phyloP scores from a whole-genome alignment of 2,329 filamentous ascomycete genomes.

The Leptographium radiaticola region DNA sequence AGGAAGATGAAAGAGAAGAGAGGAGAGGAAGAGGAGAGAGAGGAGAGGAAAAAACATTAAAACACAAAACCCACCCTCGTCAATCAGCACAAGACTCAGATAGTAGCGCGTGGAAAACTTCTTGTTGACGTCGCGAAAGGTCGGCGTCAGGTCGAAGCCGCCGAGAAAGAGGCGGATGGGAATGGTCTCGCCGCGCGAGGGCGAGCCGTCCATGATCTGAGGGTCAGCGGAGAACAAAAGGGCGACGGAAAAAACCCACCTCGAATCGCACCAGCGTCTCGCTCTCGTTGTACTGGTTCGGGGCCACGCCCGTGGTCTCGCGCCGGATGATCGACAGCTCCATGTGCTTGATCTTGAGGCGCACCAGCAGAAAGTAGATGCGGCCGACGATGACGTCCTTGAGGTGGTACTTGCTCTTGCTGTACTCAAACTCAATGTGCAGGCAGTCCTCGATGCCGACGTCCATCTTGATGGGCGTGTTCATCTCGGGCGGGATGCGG shows the following conservation, averaged over 20 bases:
- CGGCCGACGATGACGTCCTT: slow-evolving; percentile 98
- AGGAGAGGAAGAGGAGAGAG: slow-evolving; percentile 2
- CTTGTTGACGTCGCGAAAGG: slow-evolving; percentile 99
- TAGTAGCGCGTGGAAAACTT: slow-evolving; percentile 99
- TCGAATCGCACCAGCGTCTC: slow-evolving; percentile 96
- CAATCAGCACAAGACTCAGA: slow-evolving; percentile 86
- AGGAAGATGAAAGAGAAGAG: neutral
- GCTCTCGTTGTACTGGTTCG: slow-evolving; percentile 99
- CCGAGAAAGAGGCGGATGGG: slow-evolving; percentile 94
- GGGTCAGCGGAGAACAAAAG: neutral
- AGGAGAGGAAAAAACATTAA: neutral
- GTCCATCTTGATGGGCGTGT: slow-evolving; percentile 99
- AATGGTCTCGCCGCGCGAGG: slow-evolving; percentile 85
- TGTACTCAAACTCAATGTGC: slow-evolving; percentile 99
- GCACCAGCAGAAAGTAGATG: slow-evolving; percentile 95
- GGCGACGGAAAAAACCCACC: slow-evolving; percentile 27
- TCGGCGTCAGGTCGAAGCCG: slow-evolving; percentile 93
- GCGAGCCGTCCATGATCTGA: slow-evolving; percentile 98
- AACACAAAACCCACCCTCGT: slow-evolving; percentile 54
- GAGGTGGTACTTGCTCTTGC: slow-evolving; percentile 96
- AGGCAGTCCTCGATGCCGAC: slow-evolving; percentile 98
- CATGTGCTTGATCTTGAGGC: slow-evolving; percentile 99
- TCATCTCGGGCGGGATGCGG: slow-evolving; percentile 94
- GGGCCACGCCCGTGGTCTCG: slow-evolving; percentile 90
- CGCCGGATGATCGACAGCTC: slow-evolving; percentile 93